Evolutionary conservation across 257 asterid genomes (phyloP).

Genomic region (Nicotiana knightiana): DNA sequence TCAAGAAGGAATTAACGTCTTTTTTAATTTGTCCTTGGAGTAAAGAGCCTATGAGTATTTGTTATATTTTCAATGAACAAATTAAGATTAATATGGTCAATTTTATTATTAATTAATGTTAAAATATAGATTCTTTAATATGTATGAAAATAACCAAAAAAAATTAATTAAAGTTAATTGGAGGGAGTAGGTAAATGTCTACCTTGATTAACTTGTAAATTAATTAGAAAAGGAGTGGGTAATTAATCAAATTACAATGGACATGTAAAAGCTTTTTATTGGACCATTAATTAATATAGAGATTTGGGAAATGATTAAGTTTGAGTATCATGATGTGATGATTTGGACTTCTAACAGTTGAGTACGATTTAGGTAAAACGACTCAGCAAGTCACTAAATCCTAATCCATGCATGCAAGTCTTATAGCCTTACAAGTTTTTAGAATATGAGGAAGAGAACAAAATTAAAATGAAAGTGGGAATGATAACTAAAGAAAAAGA

Average conservation of each 20-base stretch:
- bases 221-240: neutral
- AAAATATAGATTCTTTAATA: too few relatives aligned
- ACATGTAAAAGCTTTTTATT: neutral
- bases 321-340: neutral
- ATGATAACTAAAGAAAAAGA: neutral
- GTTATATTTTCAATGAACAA: too few relatives aligned
- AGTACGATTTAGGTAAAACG: neutral
- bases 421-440: neutral
- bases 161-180: too few relatives aligned
- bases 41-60: too few relatives aligned
- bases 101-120: too few relatives aligned
- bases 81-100: too few relatives aligned
- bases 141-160: too few relatives aligned
- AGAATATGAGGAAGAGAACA: neutral
- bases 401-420: neutral
- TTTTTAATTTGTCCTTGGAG: too few relatives aligned
- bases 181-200: neutral
- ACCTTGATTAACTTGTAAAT: too few relatives aligned
- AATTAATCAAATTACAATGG: neutral
- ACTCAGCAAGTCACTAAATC: neutral
- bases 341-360: neutral
- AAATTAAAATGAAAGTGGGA: neutral
- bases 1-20: too few relatives aligned
- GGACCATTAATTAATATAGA: neutral
- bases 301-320: neutral